These are phyloP conservation scores for Chalciporus pseudorubinellus DNA, from an alignment of 768 basidiomycete species.

Conservation along the genomic window DNA sequence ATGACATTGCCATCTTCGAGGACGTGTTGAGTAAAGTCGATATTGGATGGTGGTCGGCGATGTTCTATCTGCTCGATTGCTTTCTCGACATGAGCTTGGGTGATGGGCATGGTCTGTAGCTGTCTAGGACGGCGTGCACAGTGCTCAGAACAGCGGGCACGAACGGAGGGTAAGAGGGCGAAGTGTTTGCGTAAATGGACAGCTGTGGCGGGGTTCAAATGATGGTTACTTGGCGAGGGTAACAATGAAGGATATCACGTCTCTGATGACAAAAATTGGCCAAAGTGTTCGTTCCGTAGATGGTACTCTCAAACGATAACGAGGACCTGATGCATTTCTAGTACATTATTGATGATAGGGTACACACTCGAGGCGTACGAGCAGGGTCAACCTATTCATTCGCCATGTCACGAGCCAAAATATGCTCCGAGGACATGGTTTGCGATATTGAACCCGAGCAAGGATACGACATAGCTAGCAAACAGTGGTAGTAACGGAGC, in stretches of 20 bases:
- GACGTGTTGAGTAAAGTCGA: constrained; percentile 90
- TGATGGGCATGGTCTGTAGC: constrained; percentile 30
- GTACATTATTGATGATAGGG: neutral
- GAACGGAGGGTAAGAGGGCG: constrained; percentile 5
- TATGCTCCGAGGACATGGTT: constrained; percentile 77
- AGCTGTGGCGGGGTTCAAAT: constrained; percentile 30
- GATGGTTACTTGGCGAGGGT: neutral
- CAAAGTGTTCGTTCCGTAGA: too few relatives aligned
- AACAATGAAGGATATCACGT: too few relatives aligned
- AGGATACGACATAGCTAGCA: constrained; percentile 77
- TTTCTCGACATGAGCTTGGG: constrained; percentile 35
- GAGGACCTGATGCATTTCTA: neutral
- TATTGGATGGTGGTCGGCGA: constrained; percentile 50
- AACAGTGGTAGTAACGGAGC: constrained; percentile 87
- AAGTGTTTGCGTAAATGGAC: constrained; percentile 17
- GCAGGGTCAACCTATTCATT: neutral
- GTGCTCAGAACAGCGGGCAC: constrained; percentile 9
- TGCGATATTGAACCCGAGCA: constrained; percentile 90
- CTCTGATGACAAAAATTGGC: too few relatives aligned
- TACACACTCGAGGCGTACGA: neutral
- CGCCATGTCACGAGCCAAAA: constrained; percentile 52
- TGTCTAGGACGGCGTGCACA: constrained; percentile 4
- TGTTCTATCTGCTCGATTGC: constrained; percentile 39
- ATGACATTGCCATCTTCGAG: constrained; percentile 91
- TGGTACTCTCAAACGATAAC: too few relatives aligned